phyloP scores from a whole-genome alignment of 768 basidiomycete genomes.

The Holtermannia corniformis region DNA sequence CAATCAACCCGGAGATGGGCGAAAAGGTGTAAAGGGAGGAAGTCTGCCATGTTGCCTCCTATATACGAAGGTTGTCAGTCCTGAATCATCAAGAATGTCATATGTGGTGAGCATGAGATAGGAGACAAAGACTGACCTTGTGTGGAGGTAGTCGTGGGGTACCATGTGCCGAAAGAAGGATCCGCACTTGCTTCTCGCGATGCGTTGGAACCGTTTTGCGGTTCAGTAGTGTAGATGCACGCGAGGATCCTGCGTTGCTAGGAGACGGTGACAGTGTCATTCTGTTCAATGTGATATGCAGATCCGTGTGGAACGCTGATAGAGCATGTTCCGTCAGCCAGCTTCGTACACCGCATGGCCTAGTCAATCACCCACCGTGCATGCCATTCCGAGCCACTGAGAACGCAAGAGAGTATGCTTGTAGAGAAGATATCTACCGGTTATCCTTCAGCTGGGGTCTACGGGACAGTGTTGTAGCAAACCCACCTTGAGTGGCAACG shows the following conservation, averaged over 20 bases:
- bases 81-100: background rate
- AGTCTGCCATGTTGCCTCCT: slow-evolving; percentile 39
- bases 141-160: slow-evolving; percentile 29
- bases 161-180: slow-evolving; percentile 23
- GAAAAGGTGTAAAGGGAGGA: slow-evolving; percentile 40
- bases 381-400: slow-evolving; percentile 36
- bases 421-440: slow-evolving; percentile 32
- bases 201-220: slow-evolving; percentile 17
- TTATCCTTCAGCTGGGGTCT: slow-evolving; percentile 1
- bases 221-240: slow-evolving; percentile 7
- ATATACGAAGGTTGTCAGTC: too few species aligned
- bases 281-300: slow-evolving; percentile 24
- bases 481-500: slow-evolving; percentile 37
- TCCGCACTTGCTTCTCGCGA: slow-evolving; percentile 29
- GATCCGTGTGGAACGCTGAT: slow-evolving; percentile 38
- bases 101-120: background rate
- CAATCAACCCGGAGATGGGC: slow-evolving; percentile 34
- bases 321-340: background rate
- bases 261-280: slow-evolving; percentile 32
- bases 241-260: slow-evolving; percentile 4
- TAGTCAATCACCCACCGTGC: slow-evolving; percentile 23
- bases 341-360: background rate
- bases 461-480: background rate
- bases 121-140: slow-evolving; percentile 12
- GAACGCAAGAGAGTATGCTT: slow-evolving; percentile 31